These are phyloP conservation scores for Pisolithus sp. DNA, from an alignment of 768 basidiomycete genomes.

Conservation along the genomic window DNA sequence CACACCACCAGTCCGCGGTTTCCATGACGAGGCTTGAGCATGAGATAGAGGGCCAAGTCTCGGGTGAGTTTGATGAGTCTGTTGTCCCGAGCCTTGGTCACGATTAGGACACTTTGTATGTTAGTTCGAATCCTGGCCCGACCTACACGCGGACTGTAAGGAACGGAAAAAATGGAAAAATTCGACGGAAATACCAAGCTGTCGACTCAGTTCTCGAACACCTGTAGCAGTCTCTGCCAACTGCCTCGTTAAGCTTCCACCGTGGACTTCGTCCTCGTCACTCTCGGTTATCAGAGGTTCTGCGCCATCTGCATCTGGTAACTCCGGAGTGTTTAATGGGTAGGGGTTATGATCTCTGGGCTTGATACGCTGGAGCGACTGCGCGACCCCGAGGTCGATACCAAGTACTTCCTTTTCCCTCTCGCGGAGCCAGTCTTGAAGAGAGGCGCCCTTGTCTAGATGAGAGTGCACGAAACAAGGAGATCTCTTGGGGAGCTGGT, in stretches of 20 bases:
- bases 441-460: conserved; percentile 74
- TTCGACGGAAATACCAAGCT: conserved; percentile 62
- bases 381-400: conserved; percentile 44
- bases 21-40: conserved; percentile 72
- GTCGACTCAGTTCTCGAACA: conserved; percentile 98
- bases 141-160: conserved; percentile 41
- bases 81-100: conserved; percentile 98
- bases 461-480: conserved; percentile 94
- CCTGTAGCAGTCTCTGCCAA: conserved; percentile 96
- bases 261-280: conserved; percentile 64
- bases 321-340: conserved; percentile 6
- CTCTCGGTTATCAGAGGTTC: conserved; percentile 11
- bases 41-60: conserved; percentile 90
- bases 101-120: conserved; percentile 89
- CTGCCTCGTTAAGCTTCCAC: conserved; percentile 79
- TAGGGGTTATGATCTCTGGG: conserved; percentile 7
- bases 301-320: conserved; percentile 13
- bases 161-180: not conserved
- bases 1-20: conserved; percentile 84
- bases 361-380: conserved; percentile 34
- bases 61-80: conserved; percentile 91
- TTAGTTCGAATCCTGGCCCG: conserved; percentile 87
- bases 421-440: conserved; percentile 66
- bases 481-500: conserved; percentile 36
- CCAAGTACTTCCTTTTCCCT: conserved; percentile 22